Base-by-base conservation (phyloP, 148 eudicot species). In the Diospyros lotus region DNA sequence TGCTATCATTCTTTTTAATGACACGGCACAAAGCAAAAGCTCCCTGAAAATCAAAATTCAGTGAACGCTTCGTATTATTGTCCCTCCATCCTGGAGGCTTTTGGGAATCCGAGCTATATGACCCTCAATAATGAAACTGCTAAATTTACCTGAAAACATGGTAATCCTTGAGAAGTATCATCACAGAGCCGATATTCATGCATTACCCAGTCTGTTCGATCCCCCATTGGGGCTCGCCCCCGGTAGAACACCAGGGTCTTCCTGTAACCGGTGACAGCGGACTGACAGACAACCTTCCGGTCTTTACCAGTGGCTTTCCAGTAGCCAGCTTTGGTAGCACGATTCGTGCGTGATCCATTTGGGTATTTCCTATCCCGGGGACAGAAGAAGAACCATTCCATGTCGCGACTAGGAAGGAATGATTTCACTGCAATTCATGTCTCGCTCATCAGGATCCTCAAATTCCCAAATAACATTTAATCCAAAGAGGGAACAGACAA, bases 251-350 rank as follows among this genome's bases (percentile, higher is more conserved):
- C 97, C 68, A 93, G 88, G 71, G 97, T 93, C 81, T 93, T 93
- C 14, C 97, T 83, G 73, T 79, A 90, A 9, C 95, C 97, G 12
- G 79, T 82, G 63, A 75, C 85, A 77, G 84, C 75, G 73, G 91
- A 80, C 43, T 85, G 87, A 64, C 95, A 89, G 1, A 78, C 87
- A 41, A 93, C 89, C 72, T 87, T 93, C 69, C 93, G 73, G 87
- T 93, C 97, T 79, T 93, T 93, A 2, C 97, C 97, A 41, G 97
- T 93, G 70, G 97, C 97, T 85, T 93, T 93, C 97, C 97, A 93
- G 80, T 93, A 93, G 43, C 97, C 97, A 44, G 97, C 91, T 74
- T 77, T 84, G 64, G 97, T 93, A 65, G 97, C 97, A 82, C 97
- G 83, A 68, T 93, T 93, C 3, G 93, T 87, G 43, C 95, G 85